Base-by-base conservation (phyloP, 345 rosid species). In the Hibiscus trionum region DNA sequence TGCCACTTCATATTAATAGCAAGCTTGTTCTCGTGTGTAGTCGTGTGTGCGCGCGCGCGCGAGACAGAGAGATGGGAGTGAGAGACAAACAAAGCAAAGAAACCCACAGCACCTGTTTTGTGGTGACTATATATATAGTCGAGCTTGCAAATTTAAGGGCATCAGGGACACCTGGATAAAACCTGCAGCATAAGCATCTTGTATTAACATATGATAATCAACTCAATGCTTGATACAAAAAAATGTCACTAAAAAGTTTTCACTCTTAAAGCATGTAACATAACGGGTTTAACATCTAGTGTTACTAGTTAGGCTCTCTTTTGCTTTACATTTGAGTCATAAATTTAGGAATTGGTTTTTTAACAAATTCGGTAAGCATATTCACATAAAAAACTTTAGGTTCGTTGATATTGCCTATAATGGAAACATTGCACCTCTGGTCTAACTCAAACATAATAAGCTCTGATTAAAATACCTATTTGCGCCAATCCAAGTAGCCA, bases 131-230 rank as follows among this genome's bases (percentile, higher is more conserved):
- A 77, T 90, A 90, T 60, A 94, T 70, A 59, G 69, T 87, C 11
- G 95, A 94, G 83, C 98, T 88, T 1, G 96, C 91, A 60, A 94
- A 87, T 70, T 83, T 88, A 37, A 94, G 68, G 47, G 97, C 96
- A 57, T 94, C 97, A 63, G 96, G 82, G 59, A 91, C 88, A 73
- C 96, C 98, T 1, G 96, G 97, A 82, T 91, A 91, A 72, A 94
- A 86, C 80, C 96, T 91, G 86, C 79, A 80, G 37, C 26, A 72
- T 66, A 75, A 70, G 26, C 69, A 81, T 49, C 42, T 46, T 26
- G 37, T 62, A 31, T 66, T 56, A 33, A 65, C 33, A 58, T 24
- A 60, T 75, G 31, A 59, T 17, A 14, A 10, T 46, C 31, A 39
- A 21, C 35, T 64, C 70, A 33, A n/a, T 39, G 57, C 27, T 72